A percentile compares a stretch with the other conserved stretches of the same genome.
phyloP scores from a whole-genome alignment of 345 rosid species.

The Durio zibethinus region DNA sequence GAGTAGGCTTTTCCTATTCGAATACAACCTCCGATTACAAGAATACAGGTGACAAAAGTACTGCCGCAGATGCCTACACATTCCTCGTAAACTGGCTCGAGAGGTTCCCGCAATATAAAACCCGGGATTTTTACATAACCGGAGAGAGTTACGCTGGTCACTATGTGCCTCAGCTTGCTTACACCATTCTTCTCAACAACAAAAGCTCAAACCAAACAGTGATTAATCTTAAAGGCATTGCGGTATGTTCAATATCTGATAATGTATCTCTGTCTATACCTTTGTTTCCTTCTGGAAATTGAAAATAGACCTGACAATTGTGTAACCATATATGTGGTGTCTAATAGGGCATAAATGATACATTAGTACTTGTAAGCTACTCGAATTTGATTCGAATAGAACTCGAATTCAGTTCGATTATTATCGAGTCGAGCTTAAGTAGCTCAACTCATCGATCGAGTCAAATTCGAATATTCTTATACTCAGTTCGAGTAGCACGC shows the following conservation, averaged over 20 bases:
- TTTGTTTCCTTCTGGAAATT: neutral
- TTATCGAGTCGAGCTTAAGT: too few species aligned
- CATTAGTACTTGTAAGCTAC: too few species aligned
- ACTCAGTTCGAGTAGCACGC: too few species aligned
- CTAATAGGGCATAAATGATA: too few species aligned
- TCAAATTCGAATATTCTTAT: too few species aligned
- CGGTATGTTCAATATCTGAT: neutral
- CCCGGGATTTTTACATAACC: constrained; percentile 35
- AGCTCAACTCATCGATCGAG: too few species aligned
- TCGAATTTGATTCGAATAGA: too few species aligned
- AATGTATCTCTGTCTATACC: neutral
- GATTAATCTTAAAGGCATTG: constrained; percentile 41
- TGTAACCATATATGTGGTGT: too few species aligned
- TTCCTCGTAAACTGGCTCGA: constrained; percentile 51
- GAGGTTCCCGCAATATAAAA: constrained; percentile 51
- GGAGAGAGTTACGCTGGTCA: constrained; percentile 57
- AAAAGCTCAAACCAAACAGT: constrained; percentile 21
- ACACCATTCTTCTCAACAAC: constrained; percentile 30
- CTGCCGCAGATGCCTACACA: constrained; percentile 35
- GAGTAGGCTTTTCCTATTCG: constrained; percentile 43
- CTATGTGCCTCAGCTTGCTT: constrained; percentile 50
- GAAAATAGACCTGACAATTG: too few species aligned
- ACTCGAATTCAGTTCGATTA: too few species aligned
- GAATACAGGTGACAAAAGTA: constrained; percentile 19
- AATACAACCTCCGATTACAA: constrained; percentile 30